These are phyloP conservation scores for Fragaria vesca DNA, from an alignment of 306 rosid species.

Conservation along the genomic window DNA sequence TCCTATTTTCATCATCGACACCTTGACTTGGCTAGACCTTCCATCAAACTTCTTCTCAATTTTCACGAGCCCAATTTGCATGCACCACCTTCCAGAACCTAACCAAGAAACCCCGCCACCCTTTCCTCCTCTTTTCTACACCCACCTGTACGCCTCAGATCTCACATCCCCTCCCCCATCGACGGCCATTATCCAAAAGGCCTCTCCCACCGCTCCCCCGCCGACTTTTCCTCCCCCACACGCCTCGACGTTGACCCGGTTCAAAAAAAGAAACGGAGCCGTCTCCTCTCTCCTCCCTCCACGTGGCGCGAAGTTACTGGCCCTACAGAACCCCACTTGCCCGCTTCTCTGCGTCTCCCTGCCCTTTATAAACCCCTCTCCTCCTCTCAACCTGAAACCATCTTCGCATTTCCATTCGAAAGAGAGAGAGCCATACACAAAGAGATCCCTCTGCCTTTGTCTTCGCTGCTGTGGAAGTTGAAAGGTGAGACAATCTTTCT, in stretches of 20 bases:
- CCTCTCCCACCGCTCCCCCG: neutral
- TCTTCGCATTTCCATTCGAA: neutral
- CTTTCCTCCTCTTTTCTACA: neutral
- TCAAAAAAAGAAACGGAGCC: neutral
- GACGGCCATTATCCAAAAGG: neutral
- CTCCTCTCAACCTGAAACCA: neutral
- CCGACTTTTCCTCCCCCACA: slow-evolving; percentile 15
- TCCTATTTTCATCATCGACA: neutral
- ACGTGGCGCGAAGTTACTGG: slow-evolving; percentile 42
- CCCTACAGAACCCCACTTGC: neutral
- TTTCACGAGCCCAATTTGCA: slow-evolving; percentile 5
- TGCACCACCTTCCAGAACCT: slow-evolving; percentile 10
- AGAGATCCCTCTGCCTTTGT: neutral
- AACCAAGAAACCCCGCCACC: slow-evolving; percentile 17
- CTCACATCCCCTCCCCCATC: no score
- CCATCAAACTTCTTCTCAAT: neutral
- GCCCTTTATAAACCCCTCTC: slow-evolving; percentile 23
- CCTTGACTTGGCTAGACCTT: slow-evolving; percentile 3
- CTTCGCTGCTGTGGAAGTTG: slow-evolving; percentile 34
- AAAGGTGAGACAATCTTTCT: neutral
- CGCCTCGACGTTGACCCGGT: neutral
- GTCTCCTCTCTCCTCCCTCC: neutral
- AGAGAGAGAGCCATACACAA: slow-evolving; percentile 16
- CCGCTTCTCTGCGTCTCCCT: neutral
- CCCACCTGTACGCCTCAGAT: slow-evolving; percentile 9